Conservation (phyloP, 192 early-diverging fungal genomes). For the Backusella circina region DNA sequence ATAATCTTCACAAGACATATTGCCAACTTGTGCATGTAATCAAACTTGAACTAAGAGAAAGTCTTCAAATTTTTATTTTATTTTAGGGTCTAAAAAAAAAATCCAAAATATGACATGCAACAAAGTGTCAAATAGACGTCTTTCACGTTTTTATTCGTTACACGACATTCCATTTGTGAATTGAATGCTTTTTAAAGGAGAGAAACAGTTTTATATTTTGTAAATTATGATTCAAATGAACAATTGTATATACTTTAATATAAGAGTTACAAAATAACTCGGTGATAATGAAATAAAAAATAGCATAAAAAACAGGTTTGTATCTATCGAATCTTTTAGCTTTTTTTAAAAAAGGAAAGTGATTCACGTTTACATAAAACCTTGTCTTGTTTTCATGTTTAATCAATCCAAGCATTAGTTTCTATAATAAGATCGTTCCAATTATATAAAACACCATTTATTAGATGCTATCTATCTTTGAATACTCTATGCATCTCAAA, state of each 20-base stretch:
- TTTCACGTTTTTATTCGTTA: background rate
- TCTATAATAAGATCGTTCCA: background rate
- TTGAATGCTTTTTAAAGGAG: background rate
- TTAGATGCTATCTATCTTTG: background rate
- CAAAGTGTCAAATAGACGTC: background rate
- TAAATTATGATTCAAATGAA: background rate
- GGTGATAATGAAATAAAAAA: background rate
- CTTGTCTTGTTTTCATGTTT: background rate
- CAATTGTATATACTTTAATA: background rate
- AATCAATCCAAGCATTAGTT: background rate
- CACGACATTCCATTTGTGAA: background rate
- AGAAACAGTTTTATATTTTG: background rate
- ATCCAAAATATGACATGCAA: background rate
- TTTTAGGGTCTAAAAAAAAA: background rate
- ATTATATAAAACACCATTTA: background rate
- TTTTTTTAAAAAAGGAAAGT: background rate
- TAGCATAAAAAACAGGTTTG: background rate
- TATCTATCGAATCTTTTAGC: background rate
- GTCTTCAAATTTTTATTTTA: too few relatives aligned
- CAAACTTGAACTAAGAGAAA: too few relatives aligned
- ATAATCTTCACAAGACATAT: too few relatives aligned
- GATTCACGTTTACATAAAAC: background rate
- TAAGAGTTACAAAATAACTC: background rate
- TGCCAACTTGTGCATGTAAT: too few relatives aligned
- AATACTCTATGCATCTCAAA: background rate